These are phyloP conservation scores for Venturia carpophila DNA, from an alignment of 2,329 filamentous ascomycete genomes.

Conservation along the genomic window DNA sequence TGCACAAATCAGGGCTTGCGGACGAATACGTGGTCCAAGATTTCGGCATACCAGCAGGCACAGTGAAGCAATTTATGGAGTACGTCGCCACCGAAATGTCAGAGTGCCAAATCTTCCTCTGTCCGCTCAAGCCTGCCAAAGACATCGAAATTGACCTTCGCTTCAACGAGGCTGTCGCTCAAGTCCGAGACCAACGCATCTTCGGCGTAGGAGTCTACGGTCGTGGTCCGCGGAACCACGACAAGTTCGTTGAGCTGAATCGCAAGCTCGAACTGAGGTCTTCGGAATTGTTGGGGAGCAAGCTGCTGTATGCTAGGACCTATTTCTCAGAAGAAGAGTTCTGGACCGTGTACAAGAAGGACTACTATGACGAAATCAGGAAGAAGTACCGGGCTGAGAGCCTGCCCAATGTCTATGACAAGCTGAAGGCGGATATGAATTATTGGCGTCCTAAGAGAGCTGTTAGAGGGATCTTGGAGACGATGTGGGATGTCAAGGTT, in stretches of 20 bases:
- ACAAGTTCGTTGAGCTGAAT: conserved; percentile 46
- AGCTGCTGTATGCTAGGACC: conserved; percentile 63
- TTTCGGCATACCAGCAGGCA: conserved; percentile 35
- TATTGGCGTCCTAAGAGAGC: conserved; percentile 7
- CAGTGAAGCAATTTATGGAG: conserved; percentile 14
- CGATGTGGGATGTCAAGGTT: conserved; percentile 8
- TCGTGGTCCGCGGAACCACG: conserved; percentile 15
- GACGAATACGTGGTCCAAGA: conserved; percentile 56
- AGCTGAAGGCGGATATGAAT: conserved; percentile 37
- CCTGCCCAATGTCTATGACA: conserved; percentile 59
- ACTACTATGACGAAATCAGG: conserved; percentile 52
- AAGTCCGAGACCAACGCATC: conserved; percentile 25
- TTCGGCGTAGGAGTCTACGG: conserved; percentile 58
- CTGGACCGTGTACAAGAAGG: conserved; percentile 55
- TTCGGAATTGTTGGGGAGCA: conserved; percentile 53
- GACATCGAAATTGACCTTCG: conserved; percentile 2
- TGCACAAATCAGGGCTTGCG: conserved; percentile 45
- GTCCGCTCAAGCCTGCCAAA: conserved; percentile 26
- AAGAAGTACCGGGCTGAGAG: conserved; percentile 51
- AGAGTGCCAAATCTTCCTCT: conserved; percentile 42
- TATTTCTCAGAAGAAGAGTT: conserved; percentile 63
- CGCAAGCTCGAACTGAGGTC: conserved; percentile 53
- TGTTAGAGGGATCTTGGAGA: conserved; percentile 3
- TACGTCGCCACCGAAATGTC: conserved; percentile 13
- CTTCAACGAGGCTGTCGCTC: conserved; percentile 2